Evolutionary conservation across 2,329 filamentous ascomycete genomes (phyloP).

Genomic region (Zopfia rhizophila): DNA sequence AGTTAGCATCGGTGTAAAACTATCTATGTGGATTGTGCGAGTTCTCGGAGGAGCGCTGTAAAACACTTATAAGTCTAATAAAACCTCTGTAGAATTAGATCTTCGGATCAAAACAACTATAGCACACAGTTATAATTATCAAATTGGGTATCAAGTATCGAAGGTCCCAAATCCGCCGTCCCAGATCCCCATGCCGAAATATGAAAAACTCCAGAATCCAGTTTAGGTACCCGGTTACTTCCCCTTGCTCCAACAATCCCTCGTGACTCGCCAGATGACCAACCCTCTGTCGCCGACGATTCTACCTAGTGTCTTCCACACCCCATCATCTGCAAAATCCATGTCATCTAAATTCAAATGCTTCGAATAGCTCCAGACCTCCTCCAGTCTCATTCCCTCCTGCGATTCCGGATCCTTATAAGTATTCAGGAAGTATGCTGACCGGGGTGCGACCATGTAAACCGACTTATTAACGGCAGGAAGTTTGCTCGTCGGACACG

Average conservation of each 20-base stretch:
- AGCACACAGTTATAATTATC: too few relatives aligned
- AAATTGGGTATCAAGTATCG: constrained; percentile 30
- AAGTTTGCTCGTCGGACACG: constrained; percentile 40
- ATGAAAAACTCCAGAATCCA: neutral
- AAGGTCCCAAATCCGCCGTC: constrained; percentile 3
- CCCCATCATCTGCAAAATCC: constrained; percentile 80
- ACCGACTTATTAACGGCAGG: constrained; percentile 60
- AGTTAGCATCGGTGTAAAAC: constrained; percentile 83
- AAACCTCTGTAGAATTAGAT: too few relatives aligned
- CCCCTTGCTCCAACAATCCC: constrained; percentile 45
- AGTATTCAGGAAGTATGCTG: constrained; percentile 74
- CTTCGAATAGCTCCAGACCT: constrained; percentile 73
- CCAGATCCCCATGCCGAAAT: neutral
- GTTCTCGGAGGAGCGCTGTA: constrained; percentile 87
- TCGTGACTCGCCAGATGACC: constrained; percentile 55
- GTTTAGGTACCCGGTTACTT: neutral
- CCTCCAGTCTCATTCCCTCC: constrained; percentile 68
- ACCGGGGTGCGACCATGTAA: constrained; percentile 75
- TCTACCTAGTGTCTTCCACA: constrained; percentile 75
- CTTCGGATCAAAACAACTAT: too few relatives aligned
- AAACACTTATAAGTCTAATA: constrained; percentile 3
- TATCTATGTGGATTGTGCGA: constrained; percentile 94
- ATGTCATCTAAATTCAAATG: constrained; percentile 84
- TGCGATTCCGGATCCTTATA: constrained; percentile 45
- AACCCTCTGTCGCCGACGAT: constrained; percentile 66